phyloP scores from a whole-genome alignment of 257 asterid genomes.

The Verbena officinalis region DNA sequence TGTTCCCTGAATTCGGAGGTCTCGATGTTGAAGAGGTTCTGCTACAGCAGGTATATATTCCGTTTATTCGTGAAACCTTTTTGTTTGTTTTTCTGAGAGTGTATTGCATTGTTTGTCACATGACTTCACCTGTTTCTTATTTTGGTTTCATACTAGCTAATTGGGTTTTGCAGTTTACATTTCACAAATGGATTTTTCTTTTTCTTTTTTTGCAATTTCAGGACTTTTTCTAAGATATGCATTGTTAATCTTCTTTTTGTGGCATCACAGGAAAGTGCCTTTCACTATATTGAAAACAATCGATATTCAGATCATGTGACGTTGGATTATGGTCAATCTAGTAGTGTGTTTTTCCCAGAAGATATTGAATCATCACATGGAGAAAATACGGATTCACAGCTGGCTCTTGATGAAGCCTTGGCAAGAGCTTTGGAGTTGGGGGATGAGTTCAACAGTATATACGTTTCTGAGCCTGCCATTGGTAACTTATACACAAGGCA shows the following conservation, averaged over 20 bases:
- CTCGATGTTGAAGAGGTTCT: conserved; percentile 77
- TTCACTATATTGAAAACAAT: too few relatives aligned
- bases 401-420: conserved; percentile 84
- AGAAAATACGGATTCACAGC: conserved; percentile 49
- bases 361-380: conserved; percentile 49
- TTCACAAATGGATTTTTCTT: too few relatives aligned
- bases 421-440: conserved; percentile 86
- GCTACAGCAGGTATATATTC: conserved; percentile 65
- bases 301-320: too few relatives aligned
- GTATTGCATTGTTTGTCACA: too few relatives aligned
- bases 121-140: conserved; percentile 36
- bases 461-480: conserved; percentile 45
- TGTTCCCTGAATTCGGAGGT: conserved; percentile 84
- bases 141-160: too few relatives aligned
- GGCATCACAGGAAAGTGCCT: too few relatives aligned
- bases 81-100: too few relatives aligned
- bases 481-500: conserved; percentile 53
- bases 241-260: too few relatives aligned
- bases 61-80: too few relatives aligned
- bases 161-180: too few relatives aligned
- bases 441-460: conserved; percentile 59
- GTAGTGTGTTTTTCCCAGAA: conserved; percentile 36
- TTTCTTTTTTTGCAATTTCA: too few relatives aligned
- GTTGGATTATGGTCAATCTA: conserved; percentile 52
- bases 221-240: too few relatives aligned